A percentile compares a stretch with the other conserved stretches of the same genome.
Evolutionary conservation across 1,284 basidiomycete species (phyloP).

Genomic region (Microbotryum saponariae): DNA sequence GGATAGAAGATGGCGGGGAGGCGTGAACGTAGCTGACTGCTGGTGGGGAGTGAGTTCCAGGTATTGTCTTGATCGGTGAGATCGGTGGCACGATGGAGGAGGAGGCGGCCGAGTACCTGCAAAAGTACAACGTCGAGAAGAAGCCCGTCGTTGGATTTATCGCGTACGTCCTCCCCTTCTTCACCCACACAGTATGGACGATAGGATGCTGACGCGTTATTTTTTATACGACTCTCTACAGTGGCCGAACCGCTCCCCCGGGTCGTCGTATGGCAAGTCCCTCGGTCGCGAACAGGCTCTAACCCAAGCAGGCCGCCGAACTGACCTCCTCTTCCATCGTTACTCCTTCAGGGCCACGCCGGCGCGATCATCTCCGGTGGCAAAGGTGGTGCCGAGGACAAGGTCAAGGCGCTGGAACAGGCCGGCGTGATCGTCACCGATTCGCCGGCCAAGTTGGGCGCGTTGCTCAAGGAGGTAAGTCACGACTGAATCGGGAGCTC

Average conservation of each 20-base stretch:
- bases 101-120: slow-evolving; percentile 84
- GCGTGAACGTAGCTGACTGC: neutral
- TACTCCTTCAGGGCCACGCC: slow-evolving; percentile 62
- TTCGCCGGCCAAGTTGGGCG: slow-evolving; percentile 90
- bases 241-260: slow-evolving; percentile 73
- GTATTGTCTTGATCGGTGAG: slow-evolving; percentile 96
- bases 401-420: slow-evolving; percentile 85
- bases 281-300: neutral
- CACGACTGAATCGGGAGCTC: no score
- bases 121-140: slow-evolving; percentile 84
- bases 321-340: neutral
- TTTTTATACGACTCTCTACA: neutral
- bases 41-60: slow-evolving; percentile 42
- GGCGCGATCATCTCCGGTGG: slow-evolving; percentile 97
- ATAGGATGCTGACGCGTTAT: neutral
- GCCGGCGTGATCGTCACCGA: slow-evolving; percentile 92
- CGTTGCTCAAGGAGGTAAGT: slow-evolving; percentile 70
- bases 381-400: slow-evolving; percentile 92
- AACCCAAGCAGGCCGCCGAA: no score
- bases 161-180: slow-evolving; percentile 57
- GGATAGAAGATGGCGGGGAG: no score
- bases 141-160: slow-evolving; percentile 99
- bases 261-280: slow-evolving; percentile 74
- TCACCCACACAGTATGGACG: no score
- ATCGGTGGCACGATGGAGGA: slow-evolving; percentile 99